A percentile compares a stretch with the other conserved stretches of the same genome.
These are phyloP conservation scores for Aspergillus floridensis DNA, from an alignment of 2,329 filamentous ascomycete species.

Conservation along the genomic window DNA sequence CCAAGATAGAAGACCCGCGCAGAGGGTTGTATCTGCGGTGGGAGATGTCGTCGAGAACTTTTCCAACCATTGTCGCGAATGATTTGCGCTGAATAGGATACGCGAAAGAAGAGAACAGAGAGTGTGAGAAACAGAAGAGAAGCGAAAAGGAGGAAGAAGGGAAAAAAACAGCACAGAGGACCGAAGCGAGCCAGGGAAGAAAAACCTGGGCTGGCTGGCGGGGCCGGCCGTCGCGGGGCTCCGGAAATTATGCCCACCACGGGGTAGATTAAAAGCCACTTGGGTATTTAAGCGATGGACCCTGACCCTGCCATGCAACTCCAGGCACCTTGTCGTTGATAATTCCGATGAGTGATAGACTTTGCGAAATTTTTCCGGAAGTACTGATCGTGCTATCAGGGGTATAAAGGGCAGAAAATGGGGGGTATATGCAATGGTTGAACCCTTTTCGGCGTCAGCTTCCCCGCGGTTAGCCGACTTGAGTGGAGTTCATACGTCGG, in stretches of 20 bases:
- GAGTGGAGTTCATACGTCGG: neutral
- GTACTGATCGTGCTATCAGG: neutral
- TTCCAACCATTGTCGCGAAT: constrained; percentile 60
- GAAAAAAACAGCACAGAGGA: constrained; percentile 8
- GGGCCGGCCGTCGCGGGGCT: neutral
- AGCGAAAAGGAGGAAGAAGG: neutral
- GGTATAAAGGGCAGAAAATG: neutral
- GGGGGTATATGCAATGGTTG: neutral
- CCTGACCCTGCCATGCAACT: neutral
- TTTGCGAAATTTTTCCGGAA: neutral
- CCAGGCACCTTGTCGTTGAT: neutral
- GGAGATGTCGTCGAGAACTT: constrained; percentile 90
- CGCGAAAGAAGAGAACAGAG: neutral
- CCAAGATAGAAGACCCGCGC: constrained; percentile 84
- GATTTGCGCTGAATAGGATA: neutral
- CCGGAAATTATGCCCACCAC: neutral
- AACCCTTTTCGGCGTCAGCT: neutral
- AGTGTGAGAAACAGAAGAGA: neutral
- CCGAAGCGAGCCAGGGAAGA: neutral
- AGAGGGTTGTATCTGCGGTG: constrained; percentile 92
- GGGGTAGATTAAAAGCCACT: neutral
- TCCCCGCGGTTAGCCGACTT: neutral
- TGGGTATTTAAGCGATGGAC: neutral
- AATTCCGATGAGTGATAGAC: neutral
- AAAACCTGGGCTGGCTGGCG: constrained; percentile 1